Percentiles rank a stretch among this genome's conserved stretches.
Conservation (phyloP, 2,329 filamentous ascomycete species). For the Exophiala viscosa region DNA sequence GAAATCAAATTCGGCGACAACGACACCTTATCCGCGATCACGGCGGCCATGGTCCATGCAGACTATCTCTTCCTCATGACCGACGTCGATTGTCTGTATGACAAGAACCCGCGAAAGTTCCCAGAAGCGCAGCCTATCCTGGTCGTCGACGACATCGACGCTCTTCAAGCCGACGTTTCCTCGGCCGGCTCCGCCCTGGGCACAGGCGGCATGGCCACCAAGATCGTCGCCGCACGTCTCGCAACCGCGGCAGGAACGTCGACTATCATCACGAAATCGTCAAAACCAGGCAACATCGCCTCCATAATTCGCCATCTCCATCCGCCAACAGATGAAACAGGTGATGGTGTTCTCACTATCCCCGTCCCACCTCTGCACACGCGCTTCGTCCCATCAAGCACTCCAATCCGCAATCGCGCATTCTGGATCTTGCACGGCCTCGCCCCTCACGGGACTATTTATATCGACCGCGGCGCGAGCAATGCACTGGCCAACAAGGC, state of each 20-base stretch:
- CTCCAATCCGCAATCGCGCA: slow-evolving; percentile 85
- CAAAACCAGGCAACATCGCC: slow-evolving; percentile 86
- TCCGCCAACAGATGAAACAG: slow-evolving; percentile 38
- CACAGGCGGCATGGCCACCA: slow-evolving; percentile 96
- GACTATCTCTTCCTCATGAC: slow-evolving; percentile 98
- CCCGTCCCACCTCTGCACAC: slow-evolving; percentile 71
- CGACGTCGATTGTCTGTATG: slow-evolving; percentile 95
- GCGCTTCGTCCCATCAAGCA: slow-evolving; percentile 78
- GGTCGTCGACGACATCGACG: slow-evolving; percentile 82
- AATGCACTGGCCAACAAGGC: slow-evolving; percentile 77
- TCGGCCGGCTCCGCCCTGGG: slow-evolving; percentile 83
- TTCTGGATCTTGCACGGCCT: slow-evolving; percentile 97
- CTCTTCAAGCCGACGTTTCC: slow-evolving; percentile 83
- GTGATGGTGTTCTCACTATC: slow-evolving; percentile 29
- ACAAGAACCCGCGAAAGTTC: slow-evolving; percentile 84
- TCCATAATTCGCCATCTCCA: slow-evolving; percentile 82
- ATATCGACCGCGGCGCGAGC: slow-evolving; percentile 88
- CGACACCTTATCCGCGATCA: slow-evolving; percentile 93
- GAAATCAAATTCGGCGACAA: slow-evolving; percentile 99
- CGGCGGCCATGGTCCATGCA: slow-evolving; percentile 93
- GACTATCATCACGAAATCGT: slow-evolving; percentile 89
- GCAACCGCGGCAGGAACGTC: slow-evolving; percentile 94
- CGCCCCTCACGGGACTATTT: slow-evolving; percentile 82
- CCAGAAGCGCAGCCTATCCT: slow-evolving; percentile 86
- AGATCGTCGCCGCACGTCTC: slow-evolving; percentile 87